Evolutionary conservation across 805 yeast species (phyloP), one percentile per base, ranked within the genome.

Genomic region (Saccharomycopsis selenospora): DNA sequence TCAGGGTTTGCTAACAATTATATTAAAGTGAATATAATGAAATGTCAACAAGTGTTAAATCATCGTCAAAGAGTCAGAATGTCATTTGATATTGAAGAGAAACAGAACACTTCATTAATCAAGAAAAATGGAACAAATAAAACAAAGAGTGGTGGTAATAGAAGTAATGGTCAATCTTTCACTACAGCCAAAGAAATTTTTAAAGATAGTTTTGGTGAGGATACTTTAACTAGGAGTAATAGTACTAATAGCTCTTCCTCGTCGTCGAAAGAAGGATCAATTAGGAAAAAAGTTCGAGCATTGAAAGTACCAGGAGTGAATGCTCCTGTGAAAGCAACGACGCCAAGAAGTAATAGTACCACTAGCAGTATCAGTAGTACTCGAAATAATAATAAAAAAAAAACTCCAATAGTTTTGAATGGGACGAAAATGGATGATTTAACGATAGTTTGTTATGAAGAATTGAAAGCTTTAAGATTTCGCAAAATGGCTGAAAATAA

Each of bases 1-100:
- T 75, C 79, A n/a, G 95, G 96, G 0, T 90, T 82, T 67, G 85
- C 95, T 0, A 69, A 84, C 1, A 83, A 85, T 46, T 91, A 91
- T 59, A 75, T 90, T 3, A 71, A 71, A 53, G 56, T 72, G 1
- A 45, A 45, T 40, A 95, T 95, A 0, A 68, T 70, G 1, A 66
- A 72, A n/a, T 79, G 89, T 0, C 58, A 64, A 13, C 59, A 58
- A 1, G 69, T 88, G 1, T 57, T 82, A 45, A 56, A 58, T 7
- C 76, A 75, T 2, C 59, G 56, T 2, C 68, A 69, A 50, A 67
- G 61, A 42, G 70, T 85, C n/a, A 61, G 64, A 5, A 76, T 85
- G 68, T 33, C 53, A 24, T 40, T 49, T 27, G 26, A 40, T 33
- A 25, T 29, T 13, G 44, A 55, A 13, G 22, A 46, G n/a, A 14